Conservation (phyloP, 2,329 filamentous ascomycete species). For the Colletotrichum scovillei region DNA sequence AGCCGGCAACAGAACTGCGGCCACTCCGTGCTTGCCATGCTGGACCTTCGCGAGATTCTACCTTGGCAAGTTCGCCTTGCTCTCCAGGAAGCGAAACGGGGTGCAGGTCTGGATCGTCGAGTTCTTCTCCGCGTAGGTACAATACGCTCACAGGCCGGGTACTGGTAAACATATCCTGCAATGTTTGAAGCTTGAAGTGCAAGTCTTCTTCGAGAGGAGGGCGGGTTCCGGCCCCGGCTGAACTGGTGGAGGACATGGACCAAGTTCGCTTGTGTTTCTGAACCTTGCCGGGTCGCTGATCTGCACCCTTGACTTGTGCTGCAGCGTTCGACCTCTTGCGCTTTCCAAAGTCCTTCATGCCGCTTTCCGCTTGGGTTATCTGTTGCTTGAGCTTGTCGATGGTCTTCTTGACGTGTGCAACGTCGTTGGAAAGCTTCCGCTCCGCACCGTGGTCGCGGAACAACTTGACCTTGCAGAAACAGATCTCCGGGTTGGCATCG, state of each 20-base stretch:
- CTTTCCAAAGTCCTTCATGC: conserved; percentile 75
- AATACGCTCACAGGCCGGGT: conserved; percentile 82
- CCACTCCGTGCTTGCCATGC: conserved; percentile 65
- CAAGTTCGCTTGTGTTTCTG: conserved; percentile 93
- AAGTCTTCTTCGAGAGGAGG: conserved; percentile 78
- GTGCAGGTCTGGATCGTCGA: conserved; percentile 83
- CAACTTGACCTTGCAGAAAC: conserved; percentile 96
- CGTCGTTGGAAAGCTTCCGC: conserved; percentile 92
- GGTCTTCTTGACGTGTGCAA: conserved; percentile 94
- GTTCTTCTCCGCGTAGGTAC: conserved; percentile 80
- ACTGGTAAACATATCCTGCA: conserved; percentile 91
- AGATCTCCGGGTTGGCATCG: conserved; percentile 73
- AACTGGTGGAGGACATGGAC: conserved; percentile 88
- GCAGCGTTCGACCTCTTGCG: conserved; percentile 67
- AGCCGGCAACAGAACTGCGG: conserved; percentile 68
- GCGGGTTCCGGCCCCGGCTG: conserved; percentile 60
- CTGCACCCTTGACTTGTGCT: conserved; percentile 55
- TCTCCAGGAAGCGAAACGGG: conserved; percentile 81
- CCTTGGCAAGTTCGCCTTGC: conserved; percentile 67
- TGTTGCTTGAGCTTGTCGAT: conserved; percentile 98
- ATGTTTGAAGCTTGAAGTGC: conserved; percentile 79
- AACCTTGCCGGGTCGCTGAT: conserved; percentile 80
- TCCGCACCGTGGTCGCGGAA: conserved; percentile 97
- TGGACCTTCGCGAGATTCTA: conserved; percentile 59
- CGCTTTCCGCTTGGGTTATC: conserved; percentile 80